Base-by-base conservation (phyloP, 1,139 yeast genomes). In the Candida sanyaensis region DNA sequence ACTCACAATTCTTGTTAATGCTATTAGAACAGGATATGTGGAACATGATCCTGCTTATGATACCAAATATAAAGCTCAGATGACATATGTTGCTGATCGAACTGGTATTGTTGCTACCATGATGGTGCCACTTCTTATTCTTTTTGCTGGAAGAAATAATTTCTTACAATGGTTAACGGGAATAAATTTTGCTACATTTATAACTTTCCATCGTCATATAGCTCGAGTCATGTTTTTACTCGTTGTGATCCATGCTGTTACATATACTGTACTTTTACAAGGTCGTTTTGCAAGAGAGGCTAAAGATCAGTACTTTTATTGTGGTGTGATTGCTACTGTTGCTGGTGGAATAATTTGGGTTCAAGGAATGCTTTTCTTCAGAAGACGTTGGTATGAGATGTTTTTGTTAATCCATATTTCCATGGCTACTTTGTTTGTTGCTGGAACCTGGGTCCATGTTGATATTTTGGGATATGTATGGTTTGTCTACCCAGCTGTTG, bases 131-230 rank as follows among this genome's bases (percentile, higher is more conserved):
- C 56, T 73, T 43, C 54, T 68, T 24, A 61, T 72, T 37, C 55
- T 73, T 30, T 70, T 73, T 55, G 77, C 75, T 23, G 78, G 78
- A 2, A 60, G 78, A 42, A 73, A 73, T 53, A 73, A 73, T 55
- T 66, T 73, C 46, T 60, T 73, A 49, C 73, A 65, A 49, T 73
- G 76, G 74, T 37, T 68, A 11, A 69, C 77, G 1, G 66, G 73
- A 24, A 65, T 72, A 68, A 60, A 65, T 48, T 73, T 59, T 55
- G 62, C 71, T 33, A 64, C 73, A 11, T 71, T 66, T 55, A 58
- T 71, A 42, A 53, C 66, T 8, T 71, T 59, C 50, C 78, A 73
- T 51, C 63, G 72, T 49, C 73, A 76, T 73, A 57, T 68, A 9
- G 69, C 73, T 1, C 63, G 78, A 48, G 60, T 60, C 17, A 65